These are phyloP conservation scores for Phytophthora citricola DNA, from an alignment of 352 stramenopile genomes.

Conservation along the genomic window DNA sequence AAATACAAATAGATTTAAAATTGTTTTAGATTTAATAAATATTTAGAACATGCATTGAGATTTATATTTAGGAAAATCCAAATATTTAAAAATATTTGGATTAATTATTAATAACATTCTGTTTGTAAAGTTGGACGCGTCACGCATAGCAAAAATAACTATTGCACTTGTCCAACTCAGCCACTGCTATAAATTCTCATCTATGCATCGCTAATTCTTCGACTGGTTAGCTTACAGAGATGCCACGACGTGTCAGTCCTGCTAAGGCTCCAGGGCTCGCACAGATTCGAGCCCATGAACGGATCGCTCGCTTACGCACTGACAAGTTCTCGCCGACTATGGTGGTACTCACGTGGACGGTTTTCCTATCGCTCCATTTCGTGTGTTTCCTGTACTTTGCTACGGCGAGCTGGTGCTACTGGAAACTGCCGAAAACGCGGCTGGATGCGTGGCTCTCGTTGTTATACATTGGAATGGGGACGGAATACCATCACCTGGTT, in stretches of 20 bases:
- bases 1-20: not conserved
- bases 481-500: slow-evolving; percentile 21
- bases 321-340: slow-evolving; percentile 26
- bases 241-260: slow-evolving; percentile 14
- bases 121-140: not conserved
- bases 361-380: slow-evolving; percentile 33
- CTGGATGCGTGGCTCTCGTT: slow-evolving; percentile 38
- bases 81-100: no score
- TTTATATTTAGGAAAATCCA: no score
- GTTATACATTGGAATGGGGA: slow-evolving; percentile 33
- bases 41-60: no score
- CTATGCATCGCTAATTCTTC: not conserved
- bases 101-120: no score
- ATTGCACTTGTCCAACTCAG: not conserved
- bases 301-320: slow-evolving; percentile 5
- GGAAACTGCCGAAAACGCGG: slow-evolving; percentile 33
- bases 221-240: not conserved
- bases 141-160: slow-evolving; percentile 1
- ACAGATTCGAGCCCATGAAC: slow-evolving; percentile 19
- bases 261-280: slow-evolving; percentile 6
- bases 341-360: slow-evolving; percentile 22
- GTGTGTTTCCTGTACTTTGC: slow-evolving; percentile 39
- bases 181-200: slow-evolving; percentile 4
- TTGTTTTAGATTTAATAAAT: no score
- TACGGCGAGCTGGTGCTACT: slow-evolving; percentile 28